Conservation (phyloP, 805 yeast species). For the Saccharomycopsis guyanensis region DNA sequence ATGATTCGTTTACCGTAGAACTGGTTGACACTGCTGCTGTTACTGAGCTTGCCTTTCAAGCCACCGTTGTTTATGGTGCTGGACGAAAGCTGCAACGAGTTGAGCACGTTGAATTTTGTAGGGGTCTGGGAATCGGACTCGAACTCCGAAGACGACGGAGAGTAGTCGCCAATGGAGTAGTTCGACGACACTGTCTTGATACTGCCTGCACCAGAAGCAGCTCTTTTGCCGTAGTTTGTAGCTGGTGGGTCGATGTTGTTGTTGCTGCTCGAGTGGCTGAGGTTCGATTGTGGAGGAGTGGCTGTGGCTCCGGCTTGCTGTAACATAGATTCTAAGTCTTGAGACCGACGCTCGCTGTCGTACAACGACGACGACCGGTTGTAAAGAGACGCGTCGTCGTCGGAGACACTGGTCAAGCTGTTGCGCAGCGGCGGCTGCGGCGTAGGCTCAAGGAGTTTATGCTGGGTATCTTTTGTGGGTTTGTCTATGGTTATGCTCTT, state of each 20-base stretch:
- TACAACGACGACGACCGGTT: conserved; percentile 13
- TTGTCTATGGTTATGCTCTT: not conserved
- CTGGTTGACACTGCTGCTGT: conserved; percentile 6
- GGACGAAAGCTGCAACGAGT: conserved; percentile 10
- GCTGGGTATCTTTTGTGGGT: not conserved
- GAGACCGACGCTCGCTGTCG: conserved; percentile 9
- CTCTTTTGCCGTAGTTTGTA: conserved; percentile 1
- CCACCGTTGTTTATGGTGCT: conserved; percentile 13
- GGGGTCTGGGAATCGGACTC: conserved; percentile 33
- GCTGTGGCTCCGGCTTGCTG: not conserved
- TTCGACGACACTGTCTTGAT: conserved; percentile 24
- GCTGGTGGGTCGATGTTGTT: not conserved
- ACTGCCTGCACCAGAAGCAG: not conserved
- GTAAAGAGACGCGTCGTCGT: conserved; percentile 16
- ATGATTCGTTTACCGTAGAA: not conserved
- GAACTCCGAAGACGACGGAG: conserved; percentile 39
- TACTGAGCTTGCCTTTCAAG: conserved; percentile 8
- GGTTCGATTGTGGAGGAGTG: not conserved
- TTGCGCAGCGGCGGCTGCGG: conserved; percentile 2
- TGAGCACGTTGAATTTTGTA: conserved; percentile 15
- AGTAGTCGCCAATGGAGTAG: conserved; percentile 39
- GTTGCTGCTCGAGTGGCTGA: not conserved
- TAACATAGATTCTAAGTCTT: conserved; percentile 11
- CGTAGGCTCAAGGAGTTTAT: not conserved
- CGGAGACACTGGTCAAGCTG: conserved; percentile 11